Evolutionary conservation across 1,284 basidiomycete species (phyloP).

Genomic region (Tremellales sp.): DNA sequence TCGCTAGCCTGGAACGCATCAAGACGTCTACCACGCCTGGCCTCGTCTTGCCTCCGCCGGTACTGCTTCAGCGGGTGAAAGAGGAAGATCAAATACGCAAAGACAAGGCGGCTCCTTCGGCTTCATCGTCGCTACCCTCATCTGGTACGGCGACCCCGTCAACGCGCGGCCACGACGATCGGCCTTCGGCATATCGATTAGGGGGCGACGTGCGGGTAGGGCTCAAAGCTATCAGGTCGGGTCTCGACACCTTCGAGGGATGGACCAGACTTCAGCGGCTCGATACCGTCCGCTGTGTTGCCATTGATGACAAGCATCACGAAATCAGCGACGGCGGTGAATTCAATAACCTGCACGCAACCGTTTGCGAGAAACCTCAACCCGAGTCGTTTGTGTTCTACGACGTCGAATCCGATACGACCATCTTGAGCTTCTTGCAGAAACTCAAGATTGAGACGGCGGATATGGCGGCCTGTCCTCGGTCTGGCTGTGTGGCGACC

Average conservation of each 20-base stretch:
- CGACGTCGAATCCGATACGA: constrained; percentile 6
- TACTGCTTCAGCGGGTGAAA: constrained; percentile 22
- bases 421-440: neutral
- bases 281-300: constrained; percentile 5
- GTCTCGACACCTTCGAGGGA: constrained; percentile 27
- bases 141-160: neutral
- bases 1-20: constrained; percentile 14
- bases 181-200: constrained; percentile 17
- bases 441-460: neutral
- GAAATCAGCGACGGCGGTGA: neutral
- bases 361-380: constrained; percentile 13
- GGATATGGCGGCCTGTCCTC: constrained; percentile 13
- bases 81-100: constrained; percentile 21
- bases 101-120: constrained; percentile 6
- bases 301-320: no score
- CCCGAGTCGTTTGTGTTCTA: constrained; percentile 11
- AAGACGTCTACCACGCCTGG: constrained; percentile 28
- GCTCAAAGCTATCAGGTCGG: constrained; percentile 14
- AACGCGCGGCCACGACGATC: neutral
- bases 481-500: constrained; percentile 21
- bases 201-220: constrained; percentile 36
- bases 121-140: neutral
- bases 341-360: neutral
- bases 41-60: constrained; percentile 27
- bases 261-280: constrained; percentile 28